Base-by-base conservation (phyloP, 495 filamentous ascomycete species). In the Penicillium steckii region DNA sequence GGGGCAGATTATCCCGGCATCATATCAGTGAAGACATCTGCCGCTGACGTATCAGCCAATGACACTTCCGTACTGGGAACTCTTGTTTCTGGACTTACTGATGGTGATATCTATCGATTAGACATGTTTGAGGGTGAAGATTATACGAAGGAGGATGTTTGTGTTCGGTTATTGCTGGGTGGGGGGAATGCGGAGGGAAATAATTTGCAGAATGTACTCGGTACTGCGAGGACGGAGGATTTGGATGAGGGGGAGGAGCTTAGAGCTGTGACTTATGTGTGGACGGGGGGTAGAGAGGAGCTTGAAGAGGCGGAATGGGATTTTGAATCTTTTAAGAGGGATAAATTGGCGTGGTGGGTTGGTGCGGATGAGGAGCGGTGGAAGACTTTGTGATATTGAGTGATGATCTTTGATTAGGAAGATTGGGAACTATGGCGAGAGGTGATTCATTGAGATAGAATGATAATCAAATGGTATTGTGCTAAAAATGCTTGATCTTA, bases 1-100 rank as follows among this genome's bases (percentile, higher is more conserved):
- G 33, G 67, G 24, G 85, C 80, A 40, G 90, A 95, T 69, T 98
- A 96, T 63, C 94, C 94, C 0, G 93, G 85, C n/a, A 88, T 98
- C 26, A 70, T 85, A 1, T 67, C 80, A 0, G 74, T 50, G 15
- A 21, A 44, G 8, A 29, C 21, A 19, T 21, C 57, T 4, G 13
- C 32, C 18, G 5, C 44, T 2, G 13, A 10, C 6, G 40, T 33
- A 18, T 18, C 44, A 9, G 19, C 54, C 5, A 32, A 68, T 9
- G 43, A 44, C 1, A 50, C 68, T 3, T 68, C 72, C n/a, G 92
- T 97, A 9, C 79, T 86, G n/a, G 94, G 94, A 8, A 87, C 83
- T 22, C 82, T 83, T 35, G 90, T 91, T 2, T 84, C 81, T 0
- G 93, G 93, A 2, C 71, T 98, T 22, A 94, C 88, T 2, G 79